Evolutionary conservation across 2,329 filamentous ascomycete genomes (phyloP).

Genomic region (Geosmithia flava): DNA sequence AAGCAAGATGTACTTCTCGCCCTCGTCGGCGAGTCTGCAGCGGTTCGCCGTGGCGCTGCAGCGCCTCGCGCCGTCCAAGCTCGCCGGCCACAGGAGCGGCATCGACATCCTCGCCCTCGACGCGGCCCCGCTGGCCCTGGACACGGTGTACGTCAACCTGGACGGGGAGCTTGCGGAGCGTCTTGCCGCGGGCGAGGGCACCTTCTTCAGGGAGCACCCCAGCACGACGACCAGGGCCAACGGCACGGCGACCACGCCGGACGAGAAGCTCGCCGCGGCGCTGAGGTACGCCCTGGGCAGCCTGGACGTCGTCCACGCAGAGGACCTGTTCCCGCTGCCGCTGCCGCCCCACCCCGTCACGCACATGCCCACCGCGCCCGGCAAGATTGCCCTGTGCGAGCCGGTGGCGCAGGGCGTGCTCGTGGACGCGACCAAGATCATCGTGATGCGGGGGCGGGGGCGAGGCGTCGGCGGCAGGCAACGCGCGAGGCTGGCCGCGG

Average conservation of each 20-base stretch:
- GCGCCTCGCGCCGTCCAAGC: slow-evolving; percentile 62
- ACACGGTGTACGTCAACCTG: slow-evolving; percentile 77
- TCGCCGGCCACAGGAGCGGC: slow-evolving; percentile 55
- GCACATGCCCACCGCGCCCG: slow-evolving; percentile 71
- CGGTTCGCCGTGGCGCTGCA: slow-evolving; percentile 65
- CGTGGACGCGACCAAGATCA: slow-evolving; percentile 66
- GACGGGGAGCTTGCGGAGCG: slow-evolving; percentile 70
- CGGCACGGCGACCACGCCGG: slow-evolving; percentile 20
- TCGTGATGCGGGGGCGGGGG: slow-evolving; percentile 56
- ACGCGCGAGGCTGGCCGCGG: not conserved
- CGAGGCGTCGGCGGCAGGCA: slow-evolving; percentile 28
- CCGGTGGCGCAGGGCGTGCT: slow-evolving; percentile 83
- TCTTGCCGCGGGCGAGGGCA: slow-evolving; percentile 71
- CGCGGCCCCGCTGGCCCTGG: slow-evolving; percentile 65
- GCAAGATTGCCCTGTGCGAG: slow-evolving; percentile 85
- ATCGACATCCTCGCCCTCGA: slow-evolving; percentile 79
- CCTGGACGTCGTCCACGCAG: slow-evolving; percentile 67
- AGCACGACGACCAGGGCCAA: slow-evolving; percentile 21
- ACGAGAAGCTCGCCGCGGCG: slow-evolving; percentile 49
- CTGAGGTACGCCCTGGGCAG: slow-evolving; percentile 64
- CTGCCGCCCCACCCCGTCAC: slow-evolving; percentile 78
- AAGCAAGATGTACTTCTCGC: slow-evolving; percentile 65
- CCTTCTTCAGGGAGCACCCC: slow-evolving; percentile 59
- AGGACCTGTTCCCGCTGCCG: slow-evolving; percentile 67
- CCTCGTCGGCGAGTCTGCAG: slow-evolving; percentile 61